phyloP scores from a whole-genome alignment of 2,329 filamentous ascomycete species.

The Aspergillus sp. region DNA sequence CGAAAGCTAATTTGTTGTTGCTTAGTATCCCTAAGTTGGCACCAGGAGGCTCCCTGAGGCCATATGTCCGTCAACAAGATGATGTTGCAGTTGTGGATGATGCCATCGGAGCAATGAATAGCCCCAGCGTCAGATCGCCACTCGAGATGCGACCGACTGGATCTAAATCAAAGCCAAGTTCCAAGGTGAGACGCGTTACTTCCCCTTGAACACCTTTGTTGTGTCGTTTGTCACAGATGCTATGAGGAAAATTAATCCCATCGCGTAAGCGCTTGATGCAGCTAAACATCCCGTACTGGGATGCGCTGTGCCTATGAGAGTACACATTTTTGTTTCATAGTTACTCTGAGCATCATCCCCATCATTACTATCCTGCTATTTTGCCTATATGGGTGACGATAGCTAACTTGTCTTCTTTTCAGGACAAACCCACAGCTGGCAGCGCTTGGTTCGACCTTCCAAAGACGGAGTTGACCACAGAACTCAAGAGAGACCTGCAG shows the following conservation, averaged over 20 bases:
- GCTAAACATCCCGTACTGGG: constrained; percentile 77
- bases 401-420: constrained; percentile 22
- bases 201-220: not conserved
- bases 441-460: constrained; percentile 86
- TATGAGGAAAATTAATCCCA: constrained; percentile 79
- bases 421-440: constrained; percentile 70
- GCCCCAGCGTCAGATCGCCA: constrained; percentile 41
- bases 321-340: constrained; percentile 63
- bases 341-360: constrained; percentile 62
- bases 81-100: constrained; percentile 56
- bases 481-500: constrained; percentile 86
- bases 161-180: not conserved
- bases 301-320: constrained; percentile 71
- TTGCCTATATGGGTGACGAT: not conserved
- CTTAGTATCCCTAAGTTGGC: constrained; percentile 55
- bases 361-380: constrained; percentile 26
- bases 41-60: constrained; percentile 50
- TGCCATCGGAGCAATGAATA: constrained; percentile 52
- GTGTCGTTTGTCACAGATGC: constrained; percentile 32
- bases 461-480: constrained; percentile 77
- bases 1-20: constrained; percentile 3
- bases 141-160: constrained; percentile 20
- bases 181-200: constrained; percentile 49
- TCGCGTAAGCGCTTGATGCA: constrained; percentile 67
- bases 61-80: constrained; percentile 57